Base-by-base conservation (phyloP, 257 asterid species). In the Nicotiana undulata region DNA sequence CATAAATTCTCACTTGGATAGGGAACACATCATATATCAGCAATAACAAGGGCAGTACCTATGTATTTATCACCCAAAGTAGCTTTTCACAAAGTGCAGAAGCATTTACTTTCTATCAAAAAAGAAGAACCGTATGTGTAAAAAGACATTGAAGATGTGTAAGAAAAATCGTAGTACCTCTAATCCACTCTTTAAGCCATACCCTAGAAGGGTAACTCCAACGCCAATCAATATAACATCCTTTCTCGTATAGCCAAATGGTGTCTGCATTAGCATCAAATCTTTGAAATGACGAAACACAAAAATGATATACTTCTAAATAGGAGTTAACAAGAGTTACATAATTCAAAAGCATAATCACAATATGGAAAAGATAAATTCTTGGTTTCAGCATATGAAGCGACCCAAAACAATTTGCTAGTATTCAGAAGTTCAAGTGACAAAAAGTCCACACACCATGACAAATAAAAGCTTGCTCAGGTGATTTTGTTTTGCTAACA, bases 181-280 rank as follows among this genome's bases (percentile, higher is more conserved):
- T 88, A 96, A 84, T 87, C 99, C 97, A 65, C 91, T 86, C 85
- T 96, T 88, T 65, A 96, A 86, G 85, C 92, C 97, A 76, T 76
- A 1, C 11, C 99, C 99, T 81, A 82, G 82, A 83, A 82, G 80
- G 20, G 97, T 94, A 74, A 90, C 85, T 85, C 98, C 98, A 75
- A 96, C 20, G 63, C 98, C 99, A 12, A 96, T 92, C 76, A 93
- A 89, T 82, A 96, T 5, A 77, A 96, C 99, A 86, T 96, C 99
- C 92, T 96, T 94, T 83, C 99, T 94, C 20, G 97, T 79, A 84
- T 96, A 96, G 67, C 98, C 99, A 77, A 96, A 96, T 70, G 98
- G 95, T 31, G 82, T 85, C 96, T 92, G 97, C 91, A 86, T 59
- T 77, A 29, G 16, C 63, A 82, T 77, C 31, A 55, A 26, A 65